Evolutionary conservation across 202 grass and related monocot species (phyloP), one percentile per base, ranked within the genome.

Genomic region (Cymbopogon flexuosus): DNA sequence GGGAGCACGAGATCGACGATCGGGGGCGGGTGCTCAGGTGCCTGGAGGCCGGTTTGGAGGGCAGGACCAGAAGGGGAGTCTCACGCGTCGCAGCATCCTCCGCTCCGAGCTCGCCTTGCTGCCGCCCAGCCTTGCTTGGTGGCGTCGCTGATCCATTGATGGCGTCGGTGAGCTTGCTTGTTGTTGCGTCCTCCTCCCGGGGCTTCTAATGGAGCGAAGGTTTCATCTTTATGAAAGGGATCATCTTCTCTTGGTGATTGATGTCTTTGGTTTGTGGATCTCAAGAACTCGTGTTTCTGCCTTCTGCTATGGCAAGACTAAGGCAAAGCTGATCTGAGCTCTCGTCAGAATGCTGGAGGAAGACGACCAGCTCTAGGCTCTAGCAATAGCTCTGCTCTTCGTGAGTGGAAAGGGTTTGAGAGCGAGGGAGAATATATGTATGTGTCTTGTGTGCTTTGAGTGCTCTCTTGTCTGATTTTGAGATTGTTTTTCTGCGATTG

Each of bases 1-100:
- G 10, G 34, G 40, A 43, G 30, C 3, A 34, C 42, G 43, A 31
- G 59, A 52, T 1, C 10, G 37, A 61, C 66, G 27, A 27, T 84
- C 16, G 9, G 23, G 10, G 37, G 6, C 31, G 31, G 31, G 3
- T 33, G 62, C 68, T 89, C 90, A 97, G 68, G 90, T 86, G 70
- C 96, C 96, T 19, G 96, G 96, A 62, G 96, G 96, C 0, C 96
- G 89, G 18, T 86, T 93, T 2, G 96, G 92, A 4, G 92, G 90
- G 73, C 87, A 98, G 2, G 88, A 95, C 92, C 92, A 99, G 30
- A 78, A 95, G 10, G 90, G 87, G 42, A 93, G 87, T n/a, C 47
- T 84, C 1, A 84, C 59, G 3, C 85, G 86, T 8, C 91, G 89
- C 46, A 95, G 77, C 74, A 91, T 93, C 89, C 76, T 87, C 84